These are phyloP conservation scores for Paramecium octaurelia DNA, from an alignment of 73 alveolate genomes.

Conservation along the genomic window DNA sequence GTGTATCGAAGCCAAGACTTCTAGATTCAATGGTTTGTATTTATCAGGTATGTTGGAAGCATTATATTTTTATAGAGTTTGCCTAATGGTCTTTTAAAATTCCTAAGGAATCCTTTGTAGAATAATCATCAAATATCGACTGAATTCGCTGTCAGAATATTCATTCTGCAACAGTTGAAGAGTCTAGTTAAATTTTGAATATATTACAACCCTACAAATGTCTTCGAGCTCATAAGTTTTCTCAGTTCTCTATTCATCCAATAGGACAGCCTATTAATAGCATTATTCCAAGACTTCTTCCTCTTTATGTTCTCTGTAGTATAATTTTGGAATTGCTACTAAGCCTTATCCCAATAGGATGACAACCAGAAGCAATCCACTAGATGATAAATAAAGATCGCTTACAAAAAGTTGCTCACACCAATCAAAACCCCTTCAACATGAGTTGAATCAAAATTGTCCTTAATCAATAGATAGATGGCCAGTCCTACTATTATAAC, in stretches of 20 bases:
- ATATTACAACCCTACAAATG: constrained; percentile 13
- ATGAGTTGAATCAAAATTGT: constrained; percentile 8
- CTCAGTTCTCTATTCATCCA: constrained; percentile 49
- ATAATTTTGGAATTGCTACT: constrained; percentile 57
- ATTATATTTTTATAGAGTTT: background rate
- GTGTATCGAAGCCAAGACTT: constrained; percentile 21
- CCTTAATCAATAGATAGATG: constrained; percentile 4
- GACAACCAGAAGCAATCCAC: constrained; percentile 54
- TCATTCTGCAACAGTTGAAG: background rate
- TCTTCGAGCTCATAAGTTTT: constrained; percentile 41
- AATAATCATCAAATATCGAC: constrained; percentile 8
- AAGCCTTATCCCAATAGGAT: constrained; percentile 52
- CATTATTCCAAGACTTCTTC: constrained; percentile 50
- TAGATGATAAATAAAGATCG: background rate
- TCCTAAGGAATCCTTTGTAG: constrained; percentile 28
- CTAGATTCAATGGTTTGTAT: background rate
- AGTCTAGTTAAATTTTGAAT: background rate
- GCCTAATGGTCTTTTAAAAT: background rate
- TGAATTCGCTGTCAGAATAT: constrained; percentile 36
- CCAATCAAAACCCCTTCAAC: constrained; percentile 53
- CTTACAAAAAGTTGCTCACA: constrained; percentile 46
- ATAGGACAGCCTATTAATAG: constrained; percentile 33
- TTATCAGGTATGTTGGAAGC: constrained; percentile 37
- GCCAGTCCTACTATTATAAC: background rate
- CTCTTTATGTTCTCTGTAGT: constrained; percentile 49